Conservation (phyloP, 2,329 filamentous ascomycete species). For the Ascochyta fabae region DNA sequence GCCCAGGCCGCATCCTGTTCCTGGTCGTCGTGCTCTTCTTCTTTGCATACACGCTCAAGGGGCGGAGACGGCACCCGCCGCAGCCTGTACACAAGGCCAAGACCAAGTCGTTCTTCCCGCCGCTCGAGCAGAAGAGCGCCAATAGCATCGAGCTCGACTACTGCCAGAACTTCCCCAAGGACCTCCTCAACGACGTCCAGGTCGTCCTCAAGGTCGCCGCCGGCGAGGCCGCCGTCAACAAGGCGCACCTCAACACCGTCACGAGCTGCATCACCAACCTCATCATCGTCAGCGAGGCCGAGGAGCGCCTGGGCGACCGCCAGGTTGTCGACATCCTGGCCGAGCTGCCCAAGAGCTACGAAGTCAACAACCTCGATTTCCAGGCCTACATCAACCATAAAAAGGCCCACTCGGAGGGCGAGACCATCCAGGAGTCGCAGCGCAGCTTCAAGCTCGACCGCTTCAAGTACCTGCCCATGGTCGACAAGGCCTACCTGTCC, state of each 20-base stretch:
- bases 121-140: constrained; percentile 38
- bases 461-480: constrained; percentile 65
- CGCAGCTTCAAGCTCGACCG: constrained; percentile 64
- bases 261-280: constrained; percentile 63
- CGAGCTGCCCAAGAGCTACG: constrained; percentile 54
- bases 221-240: constrained; percentile 51
- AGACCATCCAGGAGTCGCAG: constrained; percentile 54
- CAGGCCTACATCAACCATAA: constrained; percentile 57
- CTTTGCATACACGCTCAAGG: constrained; percentile 39
- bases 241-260: constrained; percentile 59
- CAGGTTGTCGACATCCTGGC: constrained; percentile 58
- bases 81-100: constrained; percentile 36
- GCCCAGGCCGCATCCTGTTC: constrained; percentile 42
- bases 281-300: constrained; percentile 65
- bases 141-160: constrained; percentile 45
- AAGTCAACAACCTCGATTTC: constrained; percentile 58
- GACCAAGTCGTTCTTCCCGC: constrained; percentile 48
- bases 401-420: constrained; percentile 46
- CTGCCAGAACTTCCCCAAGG: constrained; percentile 50
- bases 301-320: constrained; percentile 59
- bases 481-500: constrained; percentile 56
- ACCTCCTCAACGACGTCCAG: constrained; percentile 53
- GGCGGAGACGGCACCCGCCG: constrained; percentile 20
- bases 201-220: constrained; percentile 59
- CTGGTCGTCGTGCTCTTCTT: constrained; percentile 42